Evolutionary conservation across 2,329 filamentous ascomycete species (phyloP).

Genomic region (Uncinocarpus reesii): DNA sequence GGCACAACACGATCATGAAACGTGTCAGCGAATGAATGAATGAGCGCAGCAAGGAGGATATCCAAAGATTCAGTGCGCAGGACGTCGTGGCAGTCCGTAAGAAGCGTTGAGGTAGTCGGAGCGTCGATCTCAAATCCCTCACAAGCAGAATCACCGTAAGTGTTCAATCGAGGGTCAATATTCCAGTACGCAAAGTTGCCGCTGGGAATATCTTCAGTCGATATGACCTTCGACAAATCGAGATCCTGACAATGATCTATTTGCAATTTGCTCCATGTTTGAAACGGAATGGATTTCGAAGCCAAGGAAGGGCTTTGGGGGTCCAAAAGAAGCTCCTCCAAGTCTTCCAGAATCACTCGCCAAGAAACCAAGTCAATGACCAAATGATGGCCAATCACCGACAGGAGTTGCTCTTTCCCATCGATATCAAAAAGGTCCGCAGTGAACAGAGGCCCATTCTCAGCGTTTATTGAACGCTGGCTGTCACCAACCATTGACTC

Average conservation of each 20-base stretch:
- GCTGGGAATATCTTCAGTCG: conserved; percentile 25
- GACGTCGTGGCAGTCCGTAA: conserved; percentile 26
- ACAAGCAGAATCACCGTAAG: conserved; percentile 29
- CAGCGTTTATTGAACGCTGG: conserved; percentile 26
- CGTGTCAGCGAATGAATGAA: conserved; percentile 36
- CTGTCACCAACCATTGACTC: conserved; percentile 24
- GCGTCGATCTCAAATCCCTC: conserved; percentile 28
- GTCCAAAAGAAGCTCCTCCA: conserved; percentile 21
- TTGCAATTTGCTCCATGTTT: conserved; percentile 31
- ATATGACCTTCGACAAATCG: conserved; percentile 16
- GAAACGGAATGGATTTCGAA: conserved; percentile 31
- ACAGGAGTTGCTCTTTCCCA: conserved; percentile 21
- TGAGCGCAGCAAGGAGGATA: conserved; percentile 29
- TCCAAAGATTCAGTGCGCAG: conserved; percentile 33
- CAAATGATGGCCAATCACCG: conserved; percentile 29
- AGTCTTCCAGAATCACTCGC: conserved; percentile 17
- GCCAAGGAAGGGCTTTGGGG: conserved; percentile 24
- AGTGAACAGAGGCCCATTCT: conserved; percentile 21
- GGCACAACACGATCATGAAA: conserved; percentile 37
- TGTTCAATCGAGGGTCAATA: conserved; percentile 25
- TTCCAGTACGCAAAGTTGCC: conserved; percentile 32
- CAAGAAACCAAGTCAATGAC: conserved; percentile 21
- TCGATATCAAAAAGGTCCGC: conserved; percentile 29
- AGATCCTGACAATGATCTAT: conserved; percentile 19
- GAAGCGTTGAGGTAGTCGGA: conserved; percentile 25